Percentiles rank a stretch among this genome's conserved stretches.
Evolutionary conservation across 495 filamentous ascomycete species (phyloP).

Genomic region (Neurospora terricola): DNA sequence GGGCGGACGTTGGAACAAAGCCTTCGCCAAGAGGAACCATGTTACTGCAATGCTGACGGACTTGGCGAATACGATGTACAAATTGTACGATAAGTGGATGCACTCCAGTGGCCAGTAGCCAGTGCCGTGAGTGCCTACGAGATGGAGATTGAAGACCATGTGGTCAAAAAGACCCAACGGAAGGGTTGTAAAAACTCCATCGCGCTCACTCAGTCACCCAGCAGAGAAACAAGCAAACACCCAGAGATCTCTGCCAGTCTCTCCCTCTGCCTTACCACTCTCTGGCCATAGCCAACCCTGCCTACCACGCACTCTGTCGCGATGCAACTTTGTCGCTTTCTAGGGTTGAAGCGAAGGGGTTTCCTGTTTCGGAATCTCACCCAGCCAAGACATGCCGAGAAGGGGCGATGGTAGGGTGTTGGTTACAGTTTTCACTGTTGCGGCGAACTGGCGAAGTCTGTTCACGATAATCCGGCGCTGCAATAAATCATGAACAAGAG

Average conservation of each 20-base stretch:
- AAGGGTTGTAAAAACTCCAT: background rate
- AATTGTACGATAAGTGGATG: background rate
- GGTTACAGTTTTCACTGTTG: no score
- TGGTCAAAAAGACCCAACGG: background rate
- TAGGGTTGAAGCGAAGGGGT: background rate
- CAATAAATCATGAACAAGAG: background rate
- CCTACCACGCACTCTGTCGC: background rate
- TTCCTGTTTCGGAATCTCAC: background rate
- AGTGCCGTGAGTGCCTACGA: background rate
- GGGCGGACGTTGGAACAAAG: background rate
- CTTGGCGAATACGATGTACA: background rate
- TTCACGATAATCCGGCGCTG: no score
- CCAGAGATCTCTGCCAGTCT: background rate
- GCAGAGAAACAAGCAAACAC: background rate
- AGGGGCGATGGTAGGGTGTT: background rate
- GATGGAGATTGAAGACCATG: background rate
- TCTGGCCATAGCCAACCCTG: background rate
- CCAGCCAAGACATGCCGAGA: background rate
- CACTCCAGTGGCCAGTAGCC: background rate
- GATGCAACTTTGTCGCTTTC: background rate
- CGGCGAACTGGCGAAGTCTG: no score
- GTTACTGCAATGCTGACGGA: background rate
- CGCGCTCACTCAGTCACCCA: background rate
- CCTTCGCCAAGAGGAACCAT: background rate
- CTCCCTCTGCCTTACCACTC: background rate